Evolutionary conservation across 306 rosid genomes (phyloP).

Genomic region (Lathyrus tuberosus): DNA sequence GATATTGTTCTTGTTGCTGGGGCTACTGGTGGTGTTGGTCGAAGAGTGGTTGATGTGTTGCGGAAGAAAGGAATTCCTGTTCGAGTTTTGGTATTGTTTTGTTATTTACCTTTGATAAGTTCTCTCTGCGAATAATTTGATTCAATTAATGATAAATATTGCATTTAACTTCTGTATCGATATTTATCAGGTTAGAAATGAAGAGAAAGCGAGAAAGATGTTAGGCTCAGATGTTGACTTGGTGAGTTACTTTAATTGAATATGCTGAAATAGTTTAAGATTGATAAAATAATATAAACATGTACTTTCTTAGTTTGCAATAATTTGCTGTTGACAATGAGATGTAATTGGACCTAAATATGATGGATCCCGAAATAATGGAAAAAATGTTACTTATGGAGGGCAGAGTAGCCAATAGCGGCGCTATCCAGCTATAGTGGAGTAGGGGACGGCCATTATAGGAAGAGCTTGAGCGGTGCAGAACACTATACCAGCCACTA

Average conservation of each 20-base stretch:
- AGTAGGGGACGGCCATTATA: no score
- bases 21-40: slow-evolving; percentile 97
- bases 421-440: no score
- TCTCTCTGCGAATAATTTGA: background rate
- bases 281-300: slow-evolving; percentile 15
- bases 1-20: slow-evolving; percentile 88
- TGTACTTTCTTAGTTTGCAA: slow-evolving; percentile 5
- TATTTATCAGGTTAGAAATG: slow-evolving; percentile 76
- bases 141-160: background rate
- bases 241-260: slow-evolving; percentile 58
- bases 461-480: no score
- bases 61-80: slow-evolving; percentile 81
- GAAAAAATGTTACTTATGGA: slow-evolving; percentile 16
- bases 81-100: slow-evolving; percentile 71
- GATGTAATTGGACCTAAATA: slow-evolving; percentile 11
- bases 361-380: background rate
- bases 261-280: slow-evolving; percentile 9
- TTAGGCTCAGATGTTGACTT: slow-evolving; percentile 83
- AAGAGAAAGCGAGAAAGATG: slow-evolving; percentile 86
- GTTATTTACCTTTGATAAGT: slow-evolving; percentile 31
- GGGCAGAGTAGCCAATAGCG: no score
- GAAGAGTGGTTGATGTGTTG: slow-evolving; percentile 79
- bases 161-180: slow-evolving; percentile 18
- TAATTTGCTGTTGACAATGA: slow-evolving; percentile 5
- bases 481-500: no score